phyloP scores from a whole-genome alignment of 1,284 basidiomycete genomes.

The Wallemia mellicola region DNA sequence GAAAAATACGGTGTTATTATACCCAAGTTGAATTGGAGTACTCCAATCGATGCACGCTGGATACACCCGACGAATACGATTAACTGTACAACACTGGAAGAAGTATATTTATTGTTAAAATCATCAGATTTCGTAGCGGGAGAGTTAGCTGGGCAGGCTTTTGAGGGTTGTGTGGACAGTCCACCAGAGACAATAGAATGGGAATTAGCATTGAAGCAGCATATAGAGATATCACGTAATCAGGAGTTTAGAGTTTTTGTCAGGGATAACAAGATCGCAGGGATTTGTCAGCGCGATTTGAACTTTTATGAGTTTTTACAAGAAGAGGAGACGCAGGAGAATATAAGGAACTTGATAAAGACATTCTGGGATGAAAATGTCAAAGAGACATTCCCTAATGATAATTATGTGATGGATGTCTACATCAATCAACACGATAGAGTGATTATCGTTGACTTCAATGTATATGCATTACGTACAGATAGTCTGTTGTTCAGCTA shows the following conservation, averaged over 20 bases:
- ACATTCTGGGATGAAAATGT: not conserved
- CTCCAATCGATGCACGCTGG: slow-evolving; percentile 56
- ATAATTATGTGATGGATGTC: not conserved
- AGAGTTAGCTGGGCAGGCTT: slow-evolving; percentile 35
- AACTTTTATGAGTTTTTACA: slow-evolving; percentile 71
- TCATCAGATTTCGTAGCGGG: slow-evolving; percentile 68
- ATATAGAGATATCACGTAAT: slow-evolving; percentile 55
- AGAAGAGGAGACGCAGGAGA: slow-evolving; percentile 13
- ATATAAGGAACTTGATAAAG: not conserved
- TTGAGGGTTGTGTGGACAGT: slow-evolving; percentile 24
- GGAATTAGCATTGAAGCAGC: slow-evolving; percentile 73
- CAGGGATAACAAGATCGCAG: slow-evolving; percentile 31
- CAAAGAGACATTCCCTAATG: not conserved
- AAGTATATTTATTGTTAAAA: slow-evolving; percentile 77
- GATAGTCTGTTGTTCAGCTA: not conserved
- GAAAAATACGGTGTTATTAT: slow-evolving; percentile 48
- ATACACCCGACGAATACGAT: slow-evolving; percentile 59
- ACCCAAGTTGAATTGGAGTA: slow-evolving; percentile 76
- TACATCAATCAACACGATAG: not conserved
- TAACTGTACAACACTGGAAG: slow-evolving; percentile 56
- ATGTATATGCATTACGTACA: not conserved
- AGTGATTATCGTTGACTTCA: not conserved
- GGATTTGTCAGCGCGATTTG: slow-evolving; percentile 64
- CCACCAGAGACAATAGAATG: slow-evolving; percentile 23
- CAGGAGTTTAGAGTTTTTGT: slow-evolving; percentile 72